Evolutionary conservation across 2,329 filamentous ascomycete species (phyloP), one percentile per base, ranked within the genome.

Genomic region (Juglanconis juglandina): DNA sequence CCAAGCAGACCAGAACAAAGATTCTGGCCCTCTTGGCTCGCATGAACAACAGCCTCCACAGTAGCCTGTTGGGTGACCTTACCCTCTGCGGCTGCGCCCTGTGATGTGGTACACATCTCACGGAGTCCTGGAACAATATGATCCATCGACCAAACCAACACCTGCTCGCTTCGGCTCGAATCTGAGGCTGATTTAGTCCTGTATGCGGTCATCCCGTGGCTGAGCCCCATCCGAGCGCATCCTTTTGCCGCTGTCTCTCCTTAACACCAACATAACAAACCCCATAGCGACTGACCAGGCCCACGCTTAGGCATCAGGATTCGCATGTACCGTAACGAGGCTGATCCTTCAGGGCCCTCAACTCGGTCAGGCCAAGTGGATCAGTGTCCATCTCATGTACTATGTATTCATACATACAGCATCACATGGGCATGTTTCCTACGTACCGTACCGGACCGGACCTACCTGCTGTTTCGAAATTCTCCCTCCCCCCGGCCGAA

Each of bases 301-400:
- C 53, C 53, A 24, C 50, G 54, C 53, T 50, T 54, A 63, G 61
- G 58, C 61, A 60, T 55, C 61, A 63, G 58, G 49, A 60, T 62
- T 46, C 30, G 13, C 53, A 62, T 60, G 60, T 57, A 35, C 57
- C 57, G 53, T 60, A 60, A 41, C 53, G 53, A 60, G 53, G 61
- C 61, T 60, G 61, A 63, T 63, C 61, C 57, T 63, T 63, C 61
- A 53, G n/a, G 42, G 47, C 48, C 39, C 49, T 54, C 52, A 39
- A 52, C 58, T 60, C 53, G 53, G 53, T 49, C 53, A 47, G 44
- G 53, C 53, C 44, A 50, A 56, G 46, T 50, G 24, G 53, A 17
- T 30, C 42, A 44, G 13, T 42, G 39, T 14, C 37, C 11, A 13
- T 39, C 24, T 24, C 8, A 47, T 24, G 53, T 55, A n/a, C 10